Evolutionary conservation across 2,329 filamentous ascomycete species (phyloP), one percentile per base, ranked within the genome.

Genomic region (Fusarium torreyae): DNA sequence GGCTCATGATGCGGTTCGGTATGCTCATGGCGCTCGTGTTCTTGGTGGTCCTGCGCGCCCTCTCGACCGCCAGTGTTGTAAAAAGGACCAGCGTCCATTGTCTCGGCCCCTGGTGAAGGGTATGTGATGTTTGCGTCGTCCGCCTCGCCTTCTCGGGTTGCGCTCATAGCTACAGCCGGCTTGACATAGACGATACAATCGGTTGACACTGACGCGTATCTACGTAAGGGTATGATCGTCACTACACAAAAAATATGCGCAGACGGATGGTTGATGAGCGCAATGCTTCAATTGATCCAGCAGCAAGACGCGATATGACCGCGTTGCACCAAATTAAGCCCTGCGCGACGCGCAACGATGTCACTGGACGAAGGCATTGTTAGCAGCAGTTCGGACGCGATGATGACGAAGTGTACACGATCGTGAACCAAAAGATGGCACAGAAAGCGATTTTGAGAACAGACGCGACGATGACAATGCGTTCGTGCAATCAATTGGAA

Each of bases 21-120:
- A n/a, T 63, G 56, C 18, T 73, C 70, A 46, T 70, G 69, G 24
- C 71, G 66, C 18, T 72, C 77, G 15, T 68, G 65, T 26, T 72
- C 77, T n/a, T 76, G 73, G 8, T 77, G 75, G 13, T 80, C 77
- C 17, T 74, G 72, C 10, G 68, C 63, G 10, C 74, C 77, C 45
- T 81, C 79, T 39, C 78, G 79, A 20, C 70, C 61, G 17, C 77
- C 76, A 6, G 82, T 77, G 63, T 82, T 77, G 69, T 86, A 85
- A 71, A 85, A 85, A 4, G 82, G 76, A 9, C 79, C 77, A 5
- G 78, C 73, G 57, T 84, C 83, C 65, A 83, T 80, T 4, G 73
- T 78, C 55, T 86, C 83, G 10, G 80, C 79, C 18, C 79, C 78
- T 5, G 85, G 82, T 8, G 83, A 85, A 13, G 84, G 82, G 68